Evolutionary conservation across 345 rosid genomes (phyloP), one percentile per base, ranked within the genome.

Genomic region (Salix caprea): DNA sequence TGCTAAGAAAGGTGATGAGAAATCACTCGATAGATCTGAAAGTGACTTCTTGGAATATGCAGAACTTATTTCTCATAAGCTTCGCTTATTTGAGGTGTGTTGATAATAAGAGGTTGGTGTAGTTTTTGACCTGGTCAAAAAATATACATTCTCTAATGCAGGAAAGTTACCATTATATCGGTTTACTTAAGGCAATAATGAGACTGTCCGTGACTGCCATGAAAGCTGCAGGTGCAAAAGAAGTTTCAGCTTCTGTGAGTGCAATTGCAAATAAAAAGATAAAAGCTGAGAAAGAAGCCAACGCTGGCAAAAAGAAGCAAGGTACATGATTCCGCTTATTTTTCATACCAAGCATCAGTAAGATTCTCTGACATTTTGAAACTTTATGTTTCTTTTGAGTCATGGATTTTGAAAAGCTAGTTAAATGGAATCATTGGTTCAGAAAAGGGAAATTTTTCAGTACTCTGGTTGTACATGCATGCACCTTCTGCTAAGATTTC

Each of bases 11-110:
- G 91, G 56, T 26, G 94, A 89, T 76, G 97, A 86, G 65, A 89
- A 86, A 68, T 85, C 77, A 30, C 82, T 90, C 11, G 93, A 94
- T 65, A 83, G 70, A 85, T 89, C 99, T 32, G 98, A 96, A 87
- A 85, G 89, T 72, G 99, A 96, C 79, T 96, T 94, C 75, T 1
- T 52, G 79, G 99, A 94, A 82, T 96, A 92, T 85, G 97, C 99
- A 34, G 98, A 96, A 81, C 83, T 96, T 70, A 78, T 96, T 84
- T 85, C 98, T 77, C 82, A 87, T 75, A 91, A 80, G 82, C 92
- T 94, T 79, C 87, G 80, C 69, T 78, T 91, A 14, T 86, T 81
- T 76, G 98, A 96, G 97, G 99, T 93, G 68, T 42, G 70, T 14
- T 74, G 36, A 52, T 34, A 34, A 34, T 34, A 34, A 34, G 4